A percentile compares a stretch with the other conserved stretches of the same genome.
phyloP scores from a whole-genome alignment of 2,329 filamentous ascomycete genomes.

The Arthrobotrys entomopaga region DNA sequence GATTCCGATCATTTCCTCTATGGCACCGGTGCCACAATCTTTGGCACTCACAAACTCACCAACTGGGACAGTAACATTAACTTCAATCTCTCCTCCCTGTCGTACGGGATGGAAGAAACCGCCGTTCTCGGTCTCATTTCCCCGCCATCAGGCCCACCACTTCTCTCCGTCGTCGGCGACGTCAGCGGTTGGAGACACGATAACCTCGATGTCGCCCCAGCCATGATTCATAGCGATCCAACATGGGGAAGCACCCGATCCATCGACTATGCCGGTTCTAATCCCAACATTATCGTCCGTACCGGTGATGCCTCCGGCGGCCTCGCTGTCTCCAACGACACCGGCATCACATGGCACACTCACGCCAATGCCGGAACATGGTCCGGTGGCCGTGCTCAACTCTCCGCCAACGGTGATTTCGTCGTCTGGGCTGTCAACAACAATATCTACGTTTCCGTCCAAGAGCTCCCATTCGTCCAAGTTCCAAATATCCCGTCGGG shows the following conservation, averaged over 20 bases:
- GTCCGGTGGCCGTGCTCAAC: slow-evolving; percentile 46
- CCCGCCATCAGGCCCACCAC: slow-evolving; percentile 66
- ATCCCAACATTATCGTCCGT: slow-evolving; percentile 65
- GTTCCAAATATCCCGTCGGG: slow-evolving; percentile 64
- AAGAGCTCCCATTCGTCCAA: slow-evolving; percentile 64
- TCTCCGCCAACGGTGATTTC: slow-evolving; percentile 49
- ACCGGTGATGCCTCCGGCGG: slow-evolving; percentile 62
- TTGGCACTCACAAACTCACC: slow-evolving; percentile 68
- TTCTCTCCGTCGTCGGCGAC: slow-evolving; percentile 67
- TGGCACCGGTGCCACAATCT: slow-evolving; percentile 69
- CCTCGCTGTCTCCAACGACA: slow-evolving; percentile 66
- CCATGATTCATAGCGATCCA: slow-evolving; percentile 65
- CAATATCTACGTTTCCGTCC: slow-evolving; percentile 42
- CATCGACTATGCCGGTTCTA: slow-evolving; percentile 62
- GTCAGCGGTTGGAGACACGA: slow-evolving; percentile 66
- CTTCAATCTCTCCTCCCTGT: slow-evolving; percentile 66
- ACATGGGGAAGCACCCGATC: slow-evolving; percentile 65
- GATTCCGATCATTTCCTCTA: slow-evolving; percentile 72
- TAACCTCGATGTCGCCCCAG: slow-evolving; percentile 64
- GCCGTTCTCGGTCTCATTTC: slow-evolving; percentile 67
- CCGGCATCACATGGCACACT: slow-evolving; percentile 65
- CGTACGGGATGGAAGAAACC: slow-evolving; percentile 69
- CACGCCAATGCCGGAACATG: slow-evolving; percentile 64
- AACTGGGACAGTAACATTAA: slow-evolving; percentile 67
- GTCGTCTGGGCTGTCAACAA: slow-evolving; percentile 53